Evolutionary conservation across 768 basidiomycete species (phyloP).

Genomic region (Coprinopsis sp.): DNA sequence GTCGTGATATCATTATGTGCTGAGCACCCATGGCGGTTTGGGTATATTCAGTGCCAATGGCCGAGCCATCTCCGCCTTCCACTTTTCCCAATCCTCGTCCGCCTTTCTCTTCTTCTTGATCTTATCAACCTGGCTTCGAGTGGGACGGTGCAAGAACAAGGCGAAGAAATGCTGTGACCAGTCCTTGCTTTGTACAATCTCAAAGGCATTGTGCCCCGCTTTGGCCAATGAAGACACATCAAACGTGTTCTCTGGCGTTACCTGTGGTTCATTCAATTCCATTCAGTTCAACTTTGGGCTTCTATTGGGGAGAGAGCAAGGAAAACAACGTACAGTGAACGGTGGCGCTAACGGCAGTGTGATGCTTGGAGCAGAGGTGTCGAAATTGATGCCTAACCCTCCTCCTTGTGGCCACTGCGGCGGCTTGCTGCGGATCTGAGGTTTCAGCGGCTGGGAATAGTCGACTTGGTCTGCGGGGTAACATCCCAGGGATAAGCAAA

Average conservation of each 20-base stretch:
- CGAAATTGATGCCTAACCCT: constrained; percentile 31
- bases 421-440: constrained; percentile 19
- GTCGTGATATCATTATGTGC: not conserved
- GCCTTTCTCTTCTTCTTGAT: constrained; percentile 26
- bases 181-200: constrained; percentile 39
- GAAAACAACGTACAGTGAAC: constrained; percentile 26
- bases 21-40: not conserved
- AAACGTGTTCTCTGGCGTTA: constrained; percentile 43
- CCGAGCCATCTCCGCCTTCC: constrained; percentile 29
- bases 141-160: constrained; percentile 48
- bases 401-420: constrained; percentile 39
- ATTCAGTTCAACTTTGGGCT: too few relatives aligned
- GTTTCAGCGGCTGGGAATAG: constrained; percentile 9
- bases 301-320: not conserved
- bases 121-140: constrained; percentile 36
- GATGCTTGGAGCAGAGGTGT: constrained; percentile 16
- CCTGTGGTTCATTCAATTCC: too few relatives aligned
- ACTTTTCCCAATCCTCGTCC: constrained; percentile 38
- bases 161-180: constrained; percentile 42
- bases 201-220: constrained; percentile 37
- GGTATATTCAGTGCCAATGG: constrained; percentile 25
- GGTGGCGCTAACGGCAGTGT: constrained; percentile 40
- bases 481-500: constrained; percentile 44
- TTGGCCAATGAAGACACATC: constrained; percentile 46
- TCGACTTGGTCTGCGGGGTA: constrained; percentile 27